A percentile compares a stretch with the other conserved stretches of the same genome.
Conservation (phyloP, 108 stramenopile species). For the Nitzschia palea region DNA sequence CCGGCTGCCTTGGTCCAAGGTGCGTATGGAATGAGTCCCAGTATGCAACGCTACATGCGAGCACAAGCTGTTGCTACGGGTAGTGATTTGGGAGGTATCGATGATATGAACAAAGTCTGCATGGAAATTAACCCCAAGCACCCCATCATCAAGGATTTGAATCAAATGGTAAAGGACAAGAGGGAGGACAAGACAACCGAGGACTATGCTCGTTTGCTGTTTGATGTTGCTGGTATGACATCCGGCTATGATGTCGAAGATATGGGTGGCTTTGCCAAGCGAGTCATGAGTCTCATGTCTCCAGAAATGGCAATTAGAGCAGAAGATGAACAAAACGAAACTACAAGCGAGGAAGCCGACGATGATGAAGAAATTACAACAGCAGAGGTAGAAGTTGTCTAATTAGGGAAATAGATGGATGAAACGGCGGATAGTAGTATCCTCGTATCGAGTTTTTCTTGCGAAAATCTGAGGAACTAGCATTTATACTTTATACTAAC, state of each 20-base stretch:
- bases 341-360: slow-evolving; percentile 2
- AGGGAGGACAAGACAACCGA: slow-evolving; percentile 65
- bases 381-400: slow-evolving; percentile 38
- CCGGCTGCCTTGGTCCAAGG: slow-evolving; percentile 94
- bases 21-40: slow-evolving; percentile 96
- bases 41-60: slow-evolving; percentile 97
- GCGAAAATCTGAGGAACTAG: no score
- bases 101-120: slow-evolving; percentile 82
- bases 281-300: slow-evolving; percentile 85
- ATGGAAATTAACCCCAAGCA: slow-evolving; percentile 96
- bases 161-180: slow-evolving; percentile 56
- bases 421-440: no score
- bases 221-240: slow-evolving; percentile 94
- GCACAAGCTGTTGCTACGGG: slow-evolving; percentile 93
- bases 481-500: no score
- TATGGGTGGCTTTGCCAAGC: slow-evolving; percentile 77
- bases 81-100: slow-evolving; percentile 59
- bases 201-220: slow-evolving; percentile 81
- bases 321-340: slow-evolving; percentile 7
- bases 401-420: slow-evolving; percentile 9
- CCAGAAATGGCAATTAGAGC: not conserved
- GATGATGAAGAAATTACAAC: slow-evolving; percentile 13
- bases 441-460: no score
- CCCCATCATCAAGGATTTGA: slow-evolving; percentile 86
- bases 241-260: slow-evolving; percentile 94